Evolutionary conservation across 345 rosid genomes (phyloP).

Genomic region (Cardiospermum halicacabum): DNA sequence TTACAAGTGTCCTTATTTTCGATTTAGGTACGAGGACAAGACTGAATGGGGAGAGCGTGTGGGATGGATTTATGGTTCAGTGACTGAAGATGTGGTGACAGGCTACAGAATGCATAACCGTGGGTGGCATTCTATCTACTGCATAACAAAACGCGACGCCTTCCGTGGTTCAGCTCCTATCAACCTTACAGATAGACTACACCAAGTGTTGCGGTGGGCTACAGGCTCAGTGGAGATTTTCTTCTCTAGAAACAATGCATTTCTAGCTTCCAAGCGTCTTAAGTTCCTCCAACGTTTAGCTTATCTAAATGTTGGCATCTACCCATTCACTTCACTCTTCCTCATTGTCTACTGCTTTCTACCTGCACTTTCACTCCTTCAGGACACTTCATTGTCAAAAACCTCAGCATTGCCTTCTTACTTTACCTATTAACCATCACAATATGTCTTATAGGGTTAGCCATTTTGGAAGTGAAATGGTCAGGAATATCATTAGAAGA

Average conservation of each 20-base stretch:
- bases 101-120: constrained; percentile 99
- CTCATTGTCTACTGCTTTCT: constrained; percentile 89
- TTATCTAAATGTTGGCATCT: constrained; percentile 86
- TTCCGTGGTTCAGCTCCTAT: constrained; percentile 93
- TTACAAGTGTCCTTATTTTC: no score
- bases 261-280: constrained; percentile 57
- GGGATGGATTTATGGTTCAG: constrained; percentile 96
- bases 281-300: constrained; percentile 79
- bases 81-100: constrained; percentile 96
- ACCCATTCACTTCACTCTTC: constrained; percentile 88
- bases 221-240: constrained; percentile 95
- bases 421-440: constrained; percentile 63
- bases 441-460: constrained; percentile 57
- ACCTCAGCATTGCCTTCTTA: constrained; percentile 50
- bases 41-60: constrained; percentile 98
- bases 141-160: constrained; percentile 82
- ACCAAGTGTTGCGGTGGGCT: constrained; percentile 95
- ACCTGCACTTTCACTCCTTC: constrained; percentile 93
- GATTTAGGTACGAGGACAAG: constrained; percentile 81
- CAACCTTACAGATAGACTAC: constrained; percentile 89
- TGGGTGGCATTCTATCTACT: constrained; percentile 93
- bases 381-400: constrained; percentile 75
- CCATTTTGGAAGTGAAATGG: constrained; percentile 87
- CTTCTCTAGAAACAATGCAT: constrained; percentile 90
- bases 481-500: constrained; percentile 76